phyloP scores from a whole-genome alignment of 2,329 filamentous ascomycete genomes.

The Arachnomyces sp. region DNA sequence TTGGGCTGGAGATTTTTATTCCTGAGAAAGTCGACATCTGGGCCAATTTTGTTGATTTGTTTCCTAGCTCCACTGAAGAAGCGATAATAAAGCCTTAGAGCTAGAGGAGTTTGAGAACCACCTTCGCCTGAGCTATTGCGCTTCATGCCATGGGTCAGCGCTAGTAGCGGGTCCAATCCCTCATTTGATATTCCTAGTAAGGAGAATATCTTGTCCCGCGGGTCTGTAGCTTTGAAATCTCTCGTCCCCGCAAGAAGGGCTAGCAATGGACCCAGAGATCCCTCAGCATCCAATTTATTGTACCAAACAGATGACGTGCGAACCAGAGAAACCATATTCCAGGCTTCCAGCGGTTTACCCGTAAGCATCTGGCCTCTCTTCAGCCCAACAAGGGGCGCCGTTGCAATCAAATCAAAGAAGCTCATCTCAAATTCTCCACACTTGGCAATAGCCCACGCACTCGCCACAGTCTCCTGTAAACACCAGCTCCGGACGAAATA shows the following conservation, averaged over 20 bases:
- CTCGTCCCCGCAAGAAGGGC: constrained; percentile 2
- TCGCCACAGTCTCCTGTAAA: constrained; percentile 11
- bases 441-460: constrained; percentile 8
- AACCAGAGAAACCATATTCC: constrained; percentile 2
- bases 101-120: constrained; percentile 1
- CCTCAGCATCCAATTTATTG: not conserved
- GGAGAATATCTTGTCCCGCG: constrained; percentile 7
- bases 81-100: not conserved
- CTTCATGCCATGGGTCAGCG: constrained; percentile 3
- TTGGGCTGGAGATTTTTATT: constrained; percentile 1
- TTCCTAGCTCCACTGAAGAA: not conserved
- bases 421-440: constrained; percentile 7
- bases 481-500: constrained; percentile 9
- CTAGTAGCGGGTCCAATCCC: constrained; percentile 1
- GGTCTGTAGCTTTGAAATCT: constrained; percentile 6
- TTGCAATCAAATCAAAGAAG: constrained; percentile 6
- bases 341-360: constrained; percentile 1
- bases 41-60: constrained; percentile 2
- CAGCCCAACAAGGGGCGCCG: not conserved
- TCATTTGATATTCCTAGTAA: constrained; percentile 5
- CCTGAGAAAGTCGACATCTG: constrained; percentile 2
- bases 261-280: constrained; percentile 1
- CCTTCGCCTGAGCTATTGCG: too few relatives aligned
- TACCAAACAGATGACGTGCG: not conserved
- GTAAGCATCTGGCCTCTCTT: not conserved